These are phyloP conservation scores for Phytophthora colocasiae DNA, from an alignment of 352 stramenopile genomes.

Conservation along the genomic window DNA sequence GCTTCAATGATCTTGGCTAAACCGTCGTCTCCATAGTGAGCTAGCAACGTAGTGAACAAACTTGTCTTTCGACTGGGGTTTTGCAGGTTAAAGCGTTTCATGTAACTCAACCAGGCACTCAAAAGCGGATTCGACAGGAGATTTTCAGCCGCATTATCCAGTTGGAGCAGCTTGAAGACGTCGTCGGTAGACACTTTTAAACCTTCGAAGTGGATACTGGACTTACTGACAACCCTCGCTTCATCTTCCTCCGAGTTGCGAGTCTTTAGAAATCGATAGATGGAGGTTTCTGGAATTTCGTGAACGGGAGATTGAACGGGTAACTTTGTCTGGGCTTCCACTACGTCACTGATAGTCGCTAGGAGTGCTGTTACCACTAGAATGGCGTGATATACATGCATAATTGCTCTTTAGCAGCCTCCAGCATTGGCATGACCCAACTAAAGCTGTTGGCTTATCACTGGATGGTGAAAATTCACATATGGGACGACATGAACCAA, in stretches of 20 bases:
- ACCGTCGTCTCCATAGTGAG: slow-evolving; percentile 10
- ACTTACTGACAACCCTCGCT: slow-evolving; percentile 5
- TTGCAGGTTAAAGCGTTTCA: slow-evolving; percentile 17
- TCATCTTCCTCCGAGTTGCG: background rate
- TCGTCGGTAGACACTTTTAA: background rate
- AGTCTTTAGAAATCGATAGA: no score
- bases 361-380: background rate
- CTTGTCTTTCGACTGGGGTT: slow-evolving; percentile 11
- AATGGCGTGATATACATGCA: background rate
- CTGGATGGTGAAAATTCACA: background rate
- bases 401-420: background rate
- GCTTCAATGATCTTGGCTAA: slow-evolving; percentile 25
- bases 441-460: background rate
- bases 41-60: slow-evolving; percentile 13
- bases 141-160: slow-evolving; percentile 14
- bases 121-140: slow-evolving; percentile 1
- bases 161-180: slow-evolving; percentile 2
- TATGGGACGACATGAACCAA: background rate
- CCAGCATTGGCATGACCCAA: no score
- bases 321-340: background rate
- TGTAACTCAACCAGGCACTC: slow-evolving; percentile 17
- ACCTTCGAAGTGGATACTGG: background rate
- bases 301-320: background rate
- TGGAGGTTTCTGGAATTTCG: no score
- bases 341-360: background rate